Conservation (phyloP, 108 stramenopile species). For the Seminavis robusta region DNA sequence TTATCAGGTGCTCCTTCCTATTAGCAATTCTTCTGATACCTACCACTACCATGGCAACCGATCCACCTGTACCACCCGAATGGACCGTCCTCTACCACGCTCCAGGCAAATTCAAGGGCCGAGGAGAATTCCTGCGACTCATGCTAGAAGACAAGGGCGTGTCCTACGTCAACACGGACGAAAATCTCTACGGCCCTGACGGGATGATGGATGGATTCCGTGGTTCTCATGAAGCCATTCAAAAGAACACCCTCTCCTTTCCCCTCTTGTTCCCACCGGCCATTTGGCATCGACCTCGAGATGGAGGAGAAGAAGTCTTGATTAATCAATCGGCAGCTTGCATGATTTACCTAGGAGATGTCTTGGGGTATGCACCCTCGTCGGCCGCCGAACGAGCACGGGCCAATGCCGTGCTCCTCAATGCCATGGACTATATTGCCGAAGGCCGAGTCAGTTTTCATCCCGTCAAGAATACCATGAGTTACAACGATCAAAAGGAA, state of each 20-base stretch:
- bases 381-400: conserved; percentile 13
- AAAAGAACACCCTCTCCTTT: background rate
- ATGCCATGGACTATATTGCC: conserved; percentile 29
- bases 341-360: conserved; percentile 27
- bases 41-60: too few species aligned
- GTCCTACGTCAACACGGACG: conserved; percentile 12
- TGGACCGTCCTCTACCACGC: conserved; percentile 34
- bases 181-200: conserved; percentile 21
- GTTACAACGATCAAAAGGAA: conserved; percentile 40
- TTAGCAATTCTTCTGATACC: too few species aligned
- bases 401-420: conserved; percentile 18
- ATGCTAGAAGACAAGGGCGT: conserved; percentile 29
- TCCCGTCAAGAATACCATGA: conserved; percentile 25
- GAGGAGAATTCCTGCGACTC: conserved; percentile 32
- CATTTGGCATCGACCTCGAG: conserved; percentile 27
- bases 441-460: conserved; percentile 37
- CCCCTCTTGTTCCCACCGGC: conserved; percentile 29
- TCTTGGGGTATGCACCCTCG: conserved; percentile 26
- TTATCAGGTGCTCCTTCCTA: too few species aligned
- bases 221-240: conserved; percentile 8
- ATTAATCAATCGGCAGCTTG: conserved; percentile 34
- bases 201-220: conserved; percentile 31
- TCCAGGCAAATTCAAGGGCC: conserved; percentile 18
- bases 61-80: too few species aligned
- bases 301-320: conserved; percentile 18